Base-by-base conservation (phyloP, 768 basidiomycete genomes). In the Trametes cinnabarina region DNA sequence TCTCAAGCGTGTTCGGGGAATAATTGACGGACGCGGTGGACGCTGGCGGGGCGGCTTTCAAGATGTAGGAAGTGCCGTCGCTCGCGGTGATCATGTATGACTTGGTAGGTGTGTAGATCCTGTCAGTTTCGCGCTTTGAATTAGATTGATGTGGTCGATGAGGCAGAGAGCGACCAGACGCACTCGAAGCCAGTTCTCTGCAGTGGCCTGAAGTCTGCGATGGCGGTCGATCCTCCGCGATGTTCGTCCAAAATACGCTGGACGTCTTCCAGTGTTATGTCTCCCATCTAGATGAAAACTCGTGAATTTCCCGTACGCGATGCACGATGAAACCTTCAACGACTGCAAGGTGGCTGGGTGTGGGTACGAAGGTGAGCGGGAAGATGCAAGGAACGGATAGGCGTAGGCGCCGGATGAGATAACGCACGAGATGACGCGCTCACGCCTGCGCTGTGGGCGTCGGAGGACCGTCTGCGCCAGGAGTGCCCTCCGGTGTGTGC, bases 391-490 rank as follows among this genome's bases (percentile, higher is more conserved):
- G 19, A 26, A 26, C 25, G n/a, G 37, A 39, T 43, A 6, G 11
- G 34, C 28, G 14, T 20, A 42, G 26, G 54, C 54, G 54, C 54
- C 39, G 47, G 37, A 47, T 39, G 37, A 23, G 54, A 55, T 55
- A 47, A 55, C 44, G 30, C 37, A 47, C 35, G 35, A 11, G 35
- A 12, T 22, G 42, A 35, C 23, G 42, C 32, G 46, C 37, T 25
- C 30, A 40, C 48, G 22, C 54, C 15, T 55, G 54, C 35, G 26
- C 49, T 7, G 28, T 48, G 3, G 59, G 56, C 17, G 63, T 58
- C 40, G 56, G 44, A 28, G 58, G 32, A 20, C 39, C 57, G 83
- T 86, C 69, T 81, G 85, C 62, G 17, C 55, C 50, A 41, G 65
- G 65, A 14, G 66, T 63, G n/a, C 62, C 63, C 17, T 61, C 65